Base-by-base conservation (phyloP, 2,329 filamentous ascomycete genomes). In the Monilinia vaccinii-corymbosi region DNA sequence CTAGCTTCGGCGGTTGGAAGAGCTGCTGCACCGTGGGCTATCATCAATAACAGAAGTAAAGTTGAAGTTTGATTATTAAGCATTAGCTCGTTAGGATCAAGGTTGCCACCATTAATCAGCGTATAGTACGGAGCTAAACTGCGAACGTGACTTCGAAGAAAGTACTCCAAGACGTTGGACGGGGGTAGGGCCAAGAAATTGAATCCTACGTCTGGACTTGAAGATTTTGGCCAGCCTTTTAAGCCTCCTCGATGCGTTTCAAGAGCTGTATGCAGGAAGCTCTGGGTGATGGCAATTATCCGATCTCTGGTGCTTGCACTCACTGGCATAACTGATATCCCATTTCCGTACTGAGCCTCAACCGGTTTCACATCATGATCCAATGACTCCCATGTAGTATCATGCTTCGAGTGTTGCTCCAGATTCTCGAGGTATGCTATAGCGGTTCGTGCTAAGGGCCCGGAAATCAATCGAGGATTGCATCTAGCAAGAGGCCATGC, bases 221-320 rank as follows among this genome's bases (percentile, higher is more conserved):
- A 61, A 62, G 34, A 57, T 38, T 48, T 65, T 59, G 52, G 60
- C 31, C 79, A 77, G 23, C 52, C 38, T 21, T 62, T 53, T 48
- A 59, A 53, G 3, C 57, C 57, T 28, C 82, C 78, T 50, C 81
- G 79, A 70, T 88, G 85, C 47, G 86, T 86, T 16, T 87, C 83
- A 3, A 88, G 77, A 1, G 86, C 86, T 67, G 87, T 88, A 72
- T 87, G 83, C 10, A 89, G 74, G 69, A 88, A 88, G 46, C 78
- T 82, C 70, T 88, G 86, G 0, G 85, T 87, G 63, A 88, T 87
- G 52, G 84, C 85, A n/a, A 88, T 78, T 67, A 89, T 80, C 69
- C 84, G 85, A 70, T 89, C 86, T 36, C 86, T 78, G 2, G 84
- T 85, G 48, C 78, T 71, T 4, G 74, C 67, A 3, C 71, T 75